Evolutionary conservation across 2,329 filamentous ascomycete genomes (phyloP), one percentile per base, ranked within the genome.

Genomic region (Fusarium musae): DNA sequence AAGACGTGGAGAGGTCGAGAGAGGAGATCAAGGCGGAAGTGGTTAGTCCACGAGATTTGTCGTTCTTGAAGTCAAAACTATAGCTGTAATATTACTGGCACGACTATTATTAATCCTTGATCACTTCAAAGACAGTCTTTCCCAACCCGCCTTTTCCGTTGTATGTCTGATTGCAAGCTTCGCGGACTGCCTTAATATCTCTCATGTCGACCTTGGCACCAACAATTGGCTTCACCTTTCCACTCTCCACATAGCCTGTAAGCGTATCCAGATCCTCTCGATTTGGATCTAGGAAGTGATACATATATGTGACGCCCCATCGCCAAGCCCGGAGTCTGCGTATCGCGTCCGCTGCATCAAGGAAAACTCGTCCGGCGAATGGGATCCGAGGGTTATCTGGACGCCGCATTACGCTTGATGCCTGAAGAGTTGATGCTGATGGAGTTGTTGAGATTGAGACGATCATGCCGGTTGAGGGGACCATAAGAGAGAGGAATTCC

Each of bases 51-150:
- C 32, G 63, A 36, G 42, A 68, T 7, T 19, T 68, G 19, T 30
- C 13, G 1, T 68, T 59, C 36, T 30, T 68, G 19, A 32, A 50
- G 50, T 68, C 65, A 0, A 68, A 54, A 21, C n/a, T 68, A 2
- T 68, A 46, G 15, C 4, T 17, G 1, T 10, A 21, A 4, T 12
- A 16, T 16, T 6, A 28, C 12, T 34, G 0, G 11, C 2, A 5
- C 4, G 2, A 34, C 1, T 11, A 9, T 11, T 19, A 3, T 26
- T 17, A 2, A 17, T 42, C 28, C 17, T 39, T 21, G 12, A 59
- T 30, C 2, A 39, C 32, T 4, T 59, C 26, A 0, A 57, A 9
- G 0, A 61, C 30, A 9, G 32, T 58, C 39, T 61, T 61, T 21
- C 58, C 58, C 1, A 61, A 4, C 0, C 47, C 47, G 1, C 37